Percentiles rank a stretch among this genome's conserved stretches.
phyloP scores from a whole-genome alignment of 2,329 filamentous ascomycete genomes.

The Penicillium glabrum region DNA sequence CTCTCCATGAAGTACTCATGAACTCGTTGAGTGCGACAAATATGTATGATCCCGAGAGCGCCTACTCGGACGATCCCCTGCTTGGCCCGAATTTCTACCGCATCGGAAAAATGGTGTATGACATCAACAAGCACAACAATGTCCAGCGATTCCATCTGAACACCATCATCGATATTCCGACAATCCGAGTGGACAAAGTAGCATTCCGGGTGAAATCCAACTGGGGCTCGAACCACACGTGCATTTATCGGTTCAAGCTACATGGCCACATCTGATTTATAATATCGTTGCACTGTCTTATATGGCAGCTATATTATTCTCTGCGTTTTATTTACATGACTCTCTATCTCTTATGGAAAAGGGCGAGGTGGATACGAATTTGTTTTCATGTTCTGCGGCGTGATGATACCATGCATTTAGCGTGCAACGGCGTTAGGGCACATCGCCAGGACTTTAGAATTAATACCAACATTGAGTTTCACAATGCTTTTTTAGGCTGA shows the following conservation, averaged over 20 bases:
- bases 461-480: neutral
- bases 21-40: slow-evolving; percentile 31
- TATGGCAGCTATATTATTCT: neutral
- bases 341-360: neutral
- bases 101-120: slow-evolving; percentile 41
- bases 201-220: slow-evolving; percentile 45
- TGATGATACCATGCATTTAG: slow-evolving; percentile 25
- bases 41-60: slow-evolving; percentile 27
- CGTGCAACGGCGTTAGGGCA: slow-evolving; percentile 15
- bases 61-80: slow-evolving; percentile 37
- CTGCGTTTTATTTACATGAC: neutral
- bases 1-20: slow-evolving; percentile 33
- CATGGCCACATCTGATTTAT: slow-evolving; percentile 36
- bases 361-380: neutral
- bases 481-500: neutral
- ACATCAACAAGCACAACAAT: slow-evolving; percentile 34
- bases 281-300: neutral
- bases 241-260: slow-evolving; percentile 47
- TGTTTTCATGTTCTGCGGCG: slow-evolving; percentile 2
- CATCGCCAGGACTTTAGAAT: neutral
- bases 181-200: slow-evolving; percentile 38
- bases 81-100: slow-evolving; percentile 41
- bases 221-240: slow-evolving; percentile 45
- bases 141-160: slow-evolving; percentile 42
- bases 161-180: slow-evolving; percentile 37